Base-by-base conservation (phyloP, 169 alveolate genomes). In the Perkinsus chesapeaki region DNA sequence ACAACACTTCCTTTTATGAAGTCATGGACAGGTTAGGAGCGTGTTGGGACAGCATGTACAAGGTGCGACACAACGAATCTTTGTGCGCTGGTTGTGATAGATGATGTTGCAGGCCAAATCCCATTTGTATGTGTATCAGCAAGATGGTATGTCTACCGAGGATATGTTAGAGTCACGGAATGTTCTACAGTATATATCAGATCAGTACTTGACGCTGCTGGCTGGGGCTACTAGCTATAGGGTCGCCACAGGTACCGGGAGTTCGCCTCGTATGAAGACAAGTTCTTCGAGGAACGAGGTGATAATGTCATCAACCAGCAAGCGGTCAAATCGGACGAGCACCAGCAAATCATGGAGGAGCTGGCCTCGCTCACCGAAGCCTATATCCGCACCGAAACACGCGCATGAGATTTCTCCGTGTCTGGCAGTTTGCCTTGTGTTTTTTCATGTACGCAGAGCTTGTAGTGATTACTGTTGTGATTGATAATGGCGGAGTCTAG, bases 211-310 rank as follows among this genome's bases (percentile, higher is more conserved):
- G 47, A 9, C 72, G 72, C 3, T 34, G 82, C 3, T 34, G 82
- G 37, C 31, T 34, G 82, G 27, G 12, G 82, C 36, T 23, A 1
- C 31, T 60, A 27, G 27, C 31, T 60, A 27, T 43, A 60, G 82
- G 12, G 23, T 27, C 23, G 36, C 31, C 3, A 60, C 23, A 60
- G 82, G 23, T 60, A 60, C 82, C 31, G 82, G 37, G 92, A 91
- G 47, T 91, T 91, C 92, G 92, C 92, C 31, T 3, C 36, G 31
- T 91, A 39, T 39, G 92, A 91, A 39, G 92, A 91, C 72, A 91
- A 91, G 72, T 91, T 91, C 72, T 91, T n/a, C n/a, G n/a, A n/a
- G n/a, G n/a, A n/a, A n/a, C n/a, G n/a, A n/a, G n/a, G n/a, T n/a
- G n/a, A n/a, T n/a, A n/a, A n/a, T n/a, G n/a, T 47, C 72, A 47